These are phyloP conservation scores for Podospora tetraspora DNA, from an alignment of 495 filamentous ascomycete species.

Conservation along the genomic window DNA sequence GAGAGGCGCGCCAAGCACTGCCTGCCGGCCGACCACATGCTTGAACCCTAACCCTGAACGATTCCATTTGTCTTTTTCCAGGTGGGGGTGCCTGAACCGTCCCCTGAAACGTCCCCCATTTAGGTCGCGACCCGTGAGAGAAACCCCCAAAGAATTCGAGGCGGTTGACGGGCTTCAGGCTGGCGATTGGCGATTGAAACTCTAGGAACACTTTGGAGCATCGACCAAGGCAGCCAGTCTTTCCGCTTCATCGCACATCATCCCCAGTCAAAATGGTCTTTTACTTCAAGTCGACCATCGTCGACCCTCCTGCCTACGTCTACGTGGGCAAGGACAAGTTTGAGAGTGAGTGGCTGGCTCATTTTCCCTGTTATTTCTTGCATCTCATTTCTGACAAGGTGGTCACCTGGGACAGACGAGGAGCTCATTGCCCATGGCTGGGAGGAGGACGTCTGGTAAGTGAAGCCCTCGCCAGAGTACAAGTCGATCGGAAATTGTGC, in stretches of 20 bases:
- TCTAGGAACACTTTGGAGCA: not conserved
- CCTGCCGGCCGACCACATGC: not conserved
- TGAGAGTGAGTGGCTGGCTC: slow-evolving; percentile 66
- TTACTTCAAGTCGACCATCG: slow-evolving; percentile 83
- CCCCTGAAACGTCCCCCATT: not conserved
- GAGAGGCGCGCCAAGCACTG: not conserved
- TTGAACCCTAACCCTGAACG: slow-evolving; percentile 1
- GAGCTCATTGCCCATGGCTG: slow-evolving; percentile 88
- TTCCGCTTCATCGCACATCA: not conserved
- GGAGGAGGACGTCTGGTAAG: slow-evolving; percentile 92
- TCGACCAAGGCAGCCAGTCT: not conserved
- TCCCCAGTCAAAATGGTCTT: slow-evolving; percentile 65
- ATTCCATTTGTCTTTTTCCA: not conserved
- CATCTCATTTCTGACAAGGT: slow-evolving; percentile 18
- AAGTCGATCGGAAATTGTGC: not conserved
- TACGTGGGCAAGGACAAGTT: slow-evolving; percentile 99
- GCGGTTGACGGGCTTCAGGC: not conserved
- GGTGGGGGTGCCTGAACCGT: not conserved
- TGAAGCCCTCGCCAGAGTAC: slow-evolving; percentile 7
- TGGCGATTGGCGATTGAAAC: not conserved
- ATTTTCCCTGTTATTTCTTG: not conserved
- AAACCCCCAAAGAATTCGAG: not conserved
- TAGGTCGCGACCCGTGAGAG: not conserved
- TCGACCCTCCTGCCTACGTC: slow-evolving; percentile 68
- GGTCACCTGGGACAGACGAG: slow-evolving; percentile 60